Percentiles rank a stretch among this genome's conserved stretches.
These are phyloP conservation scores for Pachysandra terminalis DNA, from an alignment of 164 flowering plant species.

Conservation along the genomic window DNA sequence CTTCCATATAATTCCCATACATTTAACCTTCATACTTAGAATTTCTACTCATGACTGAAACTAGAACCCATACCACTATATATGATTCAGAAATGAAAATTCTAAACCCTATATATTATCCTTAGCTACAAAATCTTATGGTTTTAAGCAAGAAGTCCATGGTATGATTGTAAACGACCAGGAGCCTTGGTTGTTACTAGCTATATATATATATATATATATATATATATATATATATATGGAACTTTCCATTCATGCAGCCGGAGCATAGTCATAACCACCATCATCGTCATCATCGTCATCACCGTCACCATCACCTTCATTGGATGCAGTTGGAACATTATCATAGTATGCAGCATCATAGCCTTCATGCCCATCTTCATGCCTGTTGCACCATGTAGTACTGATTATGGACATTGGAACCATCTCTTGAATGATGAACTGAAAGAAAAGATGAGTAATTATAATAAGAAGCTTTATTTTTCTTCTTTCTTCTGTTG, in stretches of 20 bases:
- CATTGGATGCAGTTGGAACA: conserved; percentile 17
- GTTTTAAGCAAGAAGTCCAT: no score
- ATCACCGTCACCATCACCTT: conserved; percentile 12
- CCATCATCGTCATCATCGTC: conserved; percentile 15
- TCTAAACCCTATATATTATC: no score
- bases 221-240: no score
- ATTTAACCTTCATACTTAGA: no score
- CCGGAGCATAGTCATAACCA: conserved; percentile 19
- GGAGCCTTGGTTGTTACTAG: no score
- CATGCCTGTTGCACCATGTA: conserved; percentile 18
- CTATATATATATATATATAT: no score
- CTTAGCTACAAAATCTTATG: no score
- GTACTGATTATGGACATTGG: conserved; percentile 6
- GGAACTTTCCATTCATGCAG: conserved; percentile 5
- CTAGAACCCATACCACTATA: no score
- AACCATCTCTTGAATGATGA: conserved; percentile 1
- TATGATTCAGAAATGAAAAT: no score
- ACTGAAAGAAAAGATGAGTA: neutral
- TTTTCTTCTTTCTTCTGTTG: neutral
- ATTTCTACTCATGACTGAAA: no score
- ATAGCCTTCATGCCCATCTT: conserved; percentile 6
- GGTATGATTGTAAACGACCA: no score
- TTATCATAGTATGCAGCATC: conserved; percentile 13
- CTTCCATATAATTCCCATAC: no score
- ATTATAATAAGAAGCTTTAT: neutral